Evolutionary conservation across 1,139 yeast species (phyloP), one percentile per base, ranked within the genome.

Genomic region (Debaryomyces subglobosus): DNA sequence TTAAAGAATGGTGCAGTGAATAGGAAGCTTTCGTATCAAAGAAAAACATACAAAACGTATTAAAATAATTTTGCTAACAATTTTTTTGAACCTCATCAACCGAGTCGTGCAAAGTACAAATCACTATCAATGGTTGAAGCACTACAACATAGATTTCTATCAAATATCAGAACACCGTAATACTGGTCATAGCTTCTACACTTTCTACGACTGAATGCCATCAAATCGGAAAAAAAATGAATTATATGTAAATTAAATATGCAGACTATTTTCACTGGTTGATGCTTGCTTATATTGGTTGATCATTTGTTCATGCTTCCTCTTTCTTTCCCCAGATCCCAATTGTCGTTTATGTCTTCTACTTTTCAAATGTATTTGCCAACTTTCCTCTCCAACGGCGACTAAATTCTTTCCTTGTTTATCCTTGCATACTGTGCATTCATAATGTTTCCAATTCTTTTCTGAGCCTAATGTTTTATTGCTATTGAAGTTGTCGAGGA

Each of bases 311-410:
- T 53, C 47, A 38, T 58, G 61, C 45, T 55, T 59, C 5, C 59
- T 48, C 37, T 59, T 58, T 34, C 54, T 54, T 24, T 55, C 60
- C 7, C 55, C 53, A 5, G 57, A 56, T 13, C 56, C 54, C 15
- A 60, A 48, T 46, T 57, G 64, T 44, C 62, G 61, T 53, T 60
- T 69, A 54, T 90, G 97, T 49, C 88, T 76, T 51, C 83, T 74
- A 51, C 97, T 85, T 23, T 72, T 69, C 42, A 83, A 50, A 64
- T 94, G 99, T 3, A 78, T 73, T 4, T 77, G 66, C 86, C 91
- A 90, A 45, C 79, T 86, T 3, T 78, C 80, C 44, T 84, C 83
- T 0, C 97, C 98, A 7, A 94, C 84, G 1, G 89, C 78, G 0
- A 89, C 78, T 20, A 87, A 65, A 0, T 81, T 78, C 5, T 79